Percentiles rank a stretch among this genome's conserved stretches.
These are phyloP conservation scores for Hirschfeldia incana DNA, from an alignment of 345 rosid species.

Conservation along the genomic window DNA sequence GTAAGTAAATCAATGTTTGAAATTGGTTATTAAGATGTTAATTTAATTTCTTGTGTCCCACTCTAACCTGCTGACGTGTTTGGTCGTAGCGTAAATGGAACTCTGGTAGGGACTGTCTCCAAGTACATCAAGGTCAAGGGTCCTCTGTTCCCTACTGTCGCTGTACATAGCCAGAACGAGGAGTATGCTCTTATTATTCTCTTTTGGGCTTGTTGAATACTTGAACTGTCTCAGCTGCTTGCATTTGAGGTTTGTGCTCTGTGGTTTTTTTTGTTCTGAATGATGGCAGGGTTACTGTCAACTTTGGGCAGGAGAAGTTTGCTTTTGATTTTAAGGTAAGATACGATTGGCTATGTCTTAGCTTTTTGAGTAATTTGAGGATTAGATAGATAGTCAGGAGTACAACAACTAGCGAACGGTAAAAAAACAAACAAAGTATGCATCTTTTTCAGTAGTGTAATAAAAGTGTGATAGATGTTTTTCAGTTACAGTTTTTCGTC, in stretches of 20 bases:
- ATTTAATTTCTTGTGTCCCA: too few relatives aligned
- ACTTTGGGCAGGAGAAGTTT: constrained; percentile 82
- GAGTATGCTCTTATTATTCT: constrained; percentile 53
- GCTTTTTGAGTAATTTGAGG: too few relatives aligned
- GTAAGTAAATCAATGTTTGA: not conserved
- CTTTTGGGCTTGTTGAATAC: not conserved
- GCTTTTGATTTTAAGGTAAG: constrained; percentile 83
- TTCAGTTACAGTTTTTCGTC: too few relatives aligned
- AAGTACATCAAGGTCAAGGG: constrained; percentile 75
- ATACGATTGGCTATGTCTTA: not conserved
- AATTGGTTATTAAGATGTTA: too few relatives aligned
- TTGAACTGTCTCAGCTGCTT: too few relatives aligned
- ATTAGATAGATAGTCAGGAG: too few relatives aligned
- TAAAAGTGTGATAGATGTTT: too few relatives aligned
- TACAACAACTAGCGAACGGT: too few relatives aligned
- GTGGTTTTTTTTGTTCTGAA: constrained; percentile 32
- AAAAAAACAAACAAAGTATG: too few relatives aligned
- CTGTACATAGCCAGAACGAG: constrained; percentile 92
- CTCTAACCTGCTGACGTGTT: too few relatives aligned
- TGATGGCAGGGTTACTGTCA: constrained; percentile 74
- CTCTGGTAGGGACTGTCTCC: constrained; percentile 58
- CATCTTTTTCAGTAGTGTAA: too few relatives aligned
- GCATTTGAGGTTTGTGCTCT: not conserved
- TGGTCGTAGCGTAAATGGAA: constrained; percentile 70
- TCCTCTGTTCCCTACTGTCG: constrained; percentile 74